Percentiles rank a stretch among this genome's conserved stretches.
phyloP scores from a whole-genome alignment of 768 basidiomycete species.

The Tricholoma terreum region DNA sequence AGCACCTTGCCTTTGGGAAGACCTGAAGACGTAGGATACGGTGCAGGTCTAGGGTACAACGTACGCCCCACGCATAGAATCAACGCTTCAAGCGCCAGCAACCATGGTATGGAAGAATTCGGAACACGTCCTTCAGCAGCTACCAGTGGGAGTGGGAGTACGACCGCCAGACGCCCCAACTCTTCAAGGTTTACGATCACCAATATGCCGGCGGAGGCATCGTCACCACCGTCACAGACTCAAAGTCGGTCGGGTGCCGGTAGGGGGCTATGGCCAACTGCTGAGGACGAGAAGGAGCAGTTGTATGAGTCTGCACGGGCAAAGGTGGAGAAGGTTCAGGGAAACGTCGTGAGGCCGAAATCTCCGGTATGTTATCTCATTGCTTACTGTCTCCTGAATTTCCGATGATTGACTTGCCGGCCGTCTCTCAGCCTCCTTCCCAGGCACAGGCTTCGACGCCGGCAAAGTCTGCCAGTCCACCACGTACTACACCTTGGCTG shows the following conservation, averaged over 20 bases:
- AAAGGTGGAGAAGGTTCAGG: conserved; percentile 57
- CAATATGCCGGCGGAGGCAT: conserved; percentile 25
- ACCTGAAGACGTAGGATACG: conserved; percentile 23
- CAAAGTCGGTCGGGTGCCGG: conserved; percentile 5
- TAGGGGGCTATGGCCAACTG: conserved; percentile 45
- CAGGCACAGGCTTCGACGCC: conserved; percentile 9
- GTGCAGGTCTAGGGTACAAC: conserved; percentile 14
- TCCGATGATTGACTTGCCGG: not conserved
- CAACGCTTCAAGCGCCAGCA: conserved; percentile 17
- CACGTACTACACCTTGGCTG: conserved; percentile 42
- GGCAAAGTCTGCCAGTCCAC: conserved; percentile 13
- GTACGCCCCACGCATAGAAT: conserved; percentile 15
- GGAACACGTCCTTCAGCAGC: conserved; percentile 10
- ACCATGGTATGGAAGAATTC: conserved; percentile 14
- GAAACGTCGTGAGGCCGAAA: conserved; percentile 23
- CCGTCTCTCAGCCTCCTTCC: conserved; percentile 19
- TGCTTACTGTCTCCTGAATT: not conserved
- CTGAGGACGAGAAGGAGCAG: conserved; percentile 63
- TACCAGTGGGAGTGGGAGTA: conserved; percentile 3
- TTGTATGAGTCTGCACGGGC: conserved; percentile 63
- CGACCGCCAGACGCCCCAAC: conserved; percentile 17
- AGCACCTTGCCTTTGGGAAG: conserved; percentile 1
- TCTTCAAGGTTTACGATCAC: conserved; percentile 37
- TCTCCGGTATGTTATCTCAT: conserved; percentile 30
- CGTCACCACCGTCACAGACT: conserved; percentile 17